Evolutionary conservation across 306 rosid species (phyloP), one percentile per base, ranked within the genome.

Genomic region (Parietaria judaica): DNA sequence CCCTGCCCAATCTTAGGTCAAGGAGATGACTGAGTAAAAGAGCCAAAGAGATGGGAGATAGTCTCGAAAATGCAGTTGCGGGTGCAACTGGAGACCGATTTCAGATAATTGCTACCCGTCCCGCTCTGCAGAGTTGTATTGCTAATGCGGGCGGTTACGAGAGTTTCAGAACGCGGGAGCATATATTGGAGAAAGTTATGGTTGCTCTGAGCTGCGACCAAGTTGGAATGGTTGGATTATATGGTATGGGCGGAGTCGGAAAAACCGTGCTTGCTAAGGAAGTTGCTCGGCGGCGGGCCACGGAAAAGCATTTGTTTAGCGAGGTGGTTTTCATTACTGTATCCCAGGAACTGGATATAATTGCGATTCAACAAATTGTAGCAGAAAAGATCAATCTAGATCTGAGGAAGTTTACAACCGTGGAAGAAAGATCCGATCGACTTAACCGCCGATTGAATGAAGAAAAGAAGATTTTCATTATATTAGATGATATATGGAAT

Each of bases 161-260:
- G 31, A n/a, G 6, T 23, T 23, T 70, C 1, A 47, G 14, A 14
- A 37, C 75, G n/a, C 63, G 75, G 38, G 48, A 5, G 9, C 6
- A 2, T 4, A 6, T 5, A 6, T 5, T 60, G 11, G 7, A 54
- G 14, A 14, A 31, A 1, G 3, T 54, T 54, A 2, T 8, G 58
- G 58, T 5, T 11, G 58, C 58, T 10, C 35, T 54, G 36, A 54
- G 38, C 4, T 8, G 12, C 6, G 3, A 3, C 31, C 11, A 34
- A 13, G 11, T 54, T 13, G 9, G 58, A 8, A 54, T 14, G 58
- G 58, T 23, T 12, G 38, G 11, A 54, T 11, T 54, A 11, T 34
- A 16, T 5, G 58, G 58, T 7, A 16, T 6, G 11, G 58, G 58
- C 13, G 58, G 58, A 11, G n/a, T 54, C 4, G 58, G 58, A 1